Conservation (phyloP, 306 rosid genomes). For the Ceratonia siliqua region DNA sequence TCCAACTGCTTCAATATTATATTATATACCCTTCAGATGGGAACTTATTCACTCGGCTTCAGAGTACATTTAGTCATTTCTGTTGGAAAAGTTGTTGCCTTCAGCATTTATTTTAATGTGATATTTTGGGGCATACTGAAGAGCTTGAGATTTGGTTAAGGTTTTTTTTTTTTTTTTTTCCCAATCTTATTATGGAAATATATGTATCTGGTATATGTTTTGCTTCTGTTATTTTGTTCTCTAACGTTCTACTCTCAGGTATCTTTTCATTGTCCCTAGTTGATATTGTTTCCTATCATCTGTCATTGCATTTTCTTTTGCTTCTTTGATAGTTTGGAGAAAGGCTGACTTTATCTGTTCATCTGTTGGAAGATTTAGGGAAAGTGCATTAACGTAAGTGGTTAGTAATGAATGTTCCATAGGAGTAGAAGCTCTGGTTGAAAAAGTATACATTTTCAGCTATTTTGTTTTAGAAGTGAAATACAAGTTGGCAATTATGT, state of each 20-base stretch:
- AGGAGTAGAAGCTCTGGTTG: background rate
- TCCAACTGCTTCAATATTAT: background rate
- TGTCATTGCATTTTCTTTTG: background rate
- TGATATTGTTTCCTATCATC: background rate
- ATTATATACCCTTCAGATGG: conserved; percentile 14
- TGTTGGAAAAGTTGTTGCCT: background rate
- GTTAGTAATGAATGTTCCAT: background rate
- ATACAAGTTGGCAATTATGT: too few relatives aligned
- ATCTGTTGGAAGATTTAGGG: background rate
- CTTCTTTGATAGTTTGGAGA: background rate
- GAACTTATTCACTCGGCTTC: background rate
- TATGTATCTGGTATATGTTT: background rate
- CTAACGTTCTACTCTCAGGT: background rate
- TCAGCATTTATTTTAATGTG: background rate
- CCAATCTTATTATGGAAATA: background rate
- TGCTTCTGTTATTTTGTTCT: conserved; percentile 20
- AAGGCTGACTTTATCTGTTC: background rate
- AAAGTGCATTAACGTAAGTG: background rate
- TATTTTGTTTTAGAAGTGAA: too few relatives aligned
- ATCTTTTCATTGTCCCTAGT: background rate
- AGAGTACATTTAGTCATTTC: background rate
- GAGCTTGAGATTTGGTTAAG: background rate
- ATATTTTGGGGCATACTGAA: background rate
- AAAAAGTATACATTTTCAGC: background rate
- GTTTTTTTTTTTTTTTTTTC: background rate